Percentiles rank a stretch among this genome's conserved stretches.
phyloP scores from a whole-genome alignment of 1,284 basidiomycete genomes.

The Naganishia albida region DNA sequence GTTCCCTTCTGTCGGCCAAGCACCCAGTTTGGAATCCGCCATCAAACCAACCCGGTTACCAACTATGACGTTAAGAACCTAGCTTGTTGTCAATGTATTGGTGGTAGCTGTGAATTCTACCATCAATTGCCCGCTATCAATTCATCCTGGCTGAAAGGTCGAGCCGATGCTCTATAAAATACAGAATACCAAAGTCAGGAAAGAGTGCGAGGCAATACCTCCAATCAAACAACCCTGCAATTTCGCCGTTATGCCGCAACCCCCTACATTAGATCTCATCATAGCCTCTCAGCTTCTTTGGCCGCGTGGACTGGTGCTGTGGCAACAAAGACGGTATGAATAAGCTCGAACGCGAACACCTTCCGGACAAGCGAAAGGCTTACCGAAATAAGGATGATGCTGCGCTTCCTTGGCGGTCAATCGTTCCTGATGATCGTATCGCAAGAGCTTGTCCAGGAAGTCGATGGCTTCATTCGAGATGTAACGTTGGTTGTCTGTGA shows the following conservation, averaged over 20 bases:
- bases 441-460: constrained; percentile 90
- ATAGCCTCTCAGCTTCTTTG: constrained; percentile 20
- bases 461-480: constrained; percentile 98
- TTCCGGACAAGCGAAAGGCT: constrained; percentile 19
- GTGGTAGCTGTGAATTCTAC: too few relatives aligned
- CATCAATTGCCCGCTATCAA: too few relatives aligned
- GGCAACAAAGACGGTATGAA: not conserved
- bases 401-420: constrained; percentile 91
- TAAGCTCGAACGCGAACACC: not conserved
- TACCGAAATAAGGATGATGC: constrained; percentile 84
- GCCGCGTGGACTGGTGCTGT: constrained; percentile 29
- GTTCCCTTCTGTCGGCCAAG: too few relatives aligned
- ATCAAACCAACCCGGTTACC: too few relatives aligned
- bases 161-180: too few relatives aligned
- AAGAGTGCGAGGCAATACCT: too few relatives aligned
- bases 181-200: too few relatives aligned
- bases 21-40: too few relatives aligned
- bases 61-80: too few relatives aligned
- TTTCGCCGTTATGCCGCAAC: not conserved
- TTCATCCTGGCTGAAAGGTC: too few relatives aligned
- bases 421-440: constrained; percentile 94
- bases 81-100: too few relatives aligned
- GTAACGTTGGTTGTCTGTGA: constrained; percentile 86
- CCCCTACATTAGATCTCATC: not conserved
- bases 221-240: not conserved